Conservation (phyloP, 371 early-diverging fungal species). For the Nematocida parisii region DNA sequence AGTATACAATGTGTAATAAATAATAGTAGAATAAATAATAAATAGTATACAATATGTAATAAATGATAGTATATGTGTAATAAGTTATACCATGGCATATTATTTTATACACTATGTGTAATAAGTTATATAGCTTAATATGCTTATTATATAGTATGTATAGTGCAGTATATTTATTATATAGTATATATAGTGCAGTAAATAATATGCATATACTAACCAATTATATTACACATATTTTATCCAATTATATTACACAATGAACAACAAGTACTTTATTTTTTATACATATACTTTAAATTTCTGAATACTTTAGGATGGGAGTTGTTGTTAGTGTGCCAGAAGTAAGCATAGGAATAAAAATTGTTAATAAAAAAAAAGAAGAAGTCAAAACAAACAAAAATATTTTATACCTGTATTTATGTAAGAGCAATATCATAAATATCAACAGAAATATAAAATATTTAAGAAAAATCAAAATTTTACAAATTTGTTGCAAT, state of each 20-base stretch:
- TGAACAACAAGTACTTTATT: no score
- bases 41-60: no score
- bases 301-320: not conserved
- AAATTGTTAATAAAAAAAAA: not conserved
- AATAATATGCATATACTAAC: not conserved
- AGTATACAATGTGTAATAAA: no score
- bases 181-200: not conserved
- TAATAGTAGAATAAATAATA: no score
- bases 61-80: no score
- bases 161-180: not conserved
- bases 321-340: conserved; percentile 4
- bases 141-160: not conserved
- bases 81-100: no score
- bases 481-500: conserved; percentile 69
- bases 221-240: not conserved
- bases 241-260: not conserved
- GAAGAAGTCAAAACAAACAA: not conserved
- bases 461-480: conserved; percentile 25
- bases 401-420: conserved; percentile 54
- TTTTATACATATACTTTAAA: no score
- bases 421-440: conserved; percentile 64
- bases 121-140: no score
- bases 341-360: conserved; percentile 5
- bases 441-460: conserved; percentile 59
- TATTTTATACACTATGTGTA: no score